Evolutionary conservation across 805 yeast species (phyloP).

Genomic region (Saccharomycopsis vini): DNA sequence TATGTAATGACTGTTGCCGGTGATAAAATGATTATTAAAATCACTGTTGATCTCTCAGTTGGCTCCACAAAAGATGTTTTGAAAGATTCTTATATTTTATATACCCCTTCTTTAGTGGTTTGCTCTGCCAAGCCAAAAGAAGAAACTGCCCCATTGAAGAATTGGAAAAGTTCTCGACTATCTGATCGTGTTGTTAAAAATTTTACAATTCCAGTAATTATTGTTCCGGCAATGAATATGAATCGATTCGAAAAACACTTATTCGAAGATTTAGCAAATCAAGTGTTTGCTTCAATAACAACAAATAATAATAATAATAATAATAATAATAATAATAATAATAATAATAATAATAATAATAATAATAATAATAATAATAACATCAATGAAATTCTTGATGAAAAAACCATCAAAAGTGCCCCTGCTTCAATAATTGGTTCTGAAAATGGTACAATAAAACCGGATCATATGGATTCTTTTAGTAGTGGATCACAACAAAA

Average conservation of each 20-base stretch:
- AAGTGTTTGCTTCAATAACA: not conserved
- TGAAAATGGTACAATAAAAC: not conserved
- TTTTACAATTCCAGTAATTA: slow-evolving; percentile 57
- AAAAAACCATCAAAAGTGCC: slow-evolving; percentile 14
- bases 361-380: no score
- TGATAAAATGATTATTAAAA: slow-evolving; percentile 38
- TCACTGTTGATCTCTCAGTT: slow-evolving; percentile 53
- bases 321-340: slow-evolving; percentile 3
- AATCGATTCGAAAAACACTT: slow-evolving; percentile 39
- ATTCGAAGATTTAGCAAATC: slow-evolving; percentile 23
- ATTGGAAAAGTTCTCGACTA: slow-evolving; percentile 55
- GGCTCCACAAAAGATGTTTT: slow-evolving; percentile 49
- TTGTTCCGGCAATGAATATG: slow-evolving; percentile 56
- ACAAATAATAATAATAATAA: not conserved
- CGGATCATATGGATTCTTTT: not conserved
- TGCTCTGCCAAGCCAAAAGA: slow-evolving; percentile 44
- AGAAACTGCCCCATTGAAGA: slow-evolving; percentile 38
- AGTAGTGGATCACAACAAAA: not conserved
- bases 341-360: no score
- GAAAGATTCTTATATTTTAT: slow-evolving; percentile 49
- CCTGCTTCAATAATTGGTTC: slow-evolving; percentile 8
- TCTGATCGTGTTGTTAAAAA: slow-evolving; percentile 58
- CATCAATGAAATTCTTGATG: slow-evolving; percentile 1
- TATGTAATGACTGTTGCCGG: slow-evolving; percentile 31
- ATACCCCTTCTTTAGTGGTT: slow-evolving; percentile 51